A percentile compares a stretch with the other conserved stretches of the same genome.
Conservation (phyloP, 2,329 filamentous ascomycete species). For the Neopestalotiopsis sp. region DNA sequence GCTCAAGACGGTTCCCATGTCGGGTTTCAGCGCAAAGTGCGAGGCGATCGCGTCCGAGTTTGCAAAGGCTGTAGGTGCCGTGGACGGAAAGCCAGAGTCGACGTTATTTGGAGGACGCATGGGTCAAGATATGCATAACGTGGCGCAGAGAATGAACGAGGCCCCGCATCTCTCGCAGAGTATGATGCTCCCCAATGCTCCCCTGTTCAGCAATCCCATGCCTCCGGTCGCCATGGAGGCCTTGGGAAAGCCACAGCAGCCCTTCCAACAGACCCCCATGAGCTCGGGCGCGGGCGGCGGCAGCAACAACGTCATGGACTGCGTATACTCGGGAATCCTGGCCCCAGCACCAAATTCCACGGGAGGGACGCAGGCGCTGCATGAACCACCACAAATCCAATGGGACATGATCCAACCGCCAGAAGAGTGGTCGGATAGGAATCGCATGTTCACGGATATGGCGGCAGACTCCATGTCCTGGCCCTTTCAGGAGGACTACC, state of each 20-base stretch:
- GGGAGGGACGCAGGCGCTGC: neutral
- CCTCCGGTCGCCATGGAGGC: neutral
- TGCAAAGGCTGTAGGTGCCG: conserved; percentile 26
- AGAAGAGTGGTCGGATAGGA: conserved; percentile 18
- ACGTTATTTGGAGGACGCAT: conserved; percentile 18
- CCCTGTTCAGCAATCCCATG: neutral
- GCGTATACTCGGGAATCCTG: conserved; percentile 18
- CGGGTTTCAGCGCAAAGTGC: conserved; percentile 31
- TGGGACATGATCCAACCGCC: conserved; percentile 20
- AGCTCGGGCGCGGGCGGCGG: neutral
- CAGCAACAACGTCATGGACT: conserved; percentile 9
- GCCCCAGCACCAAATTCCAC: neutral
- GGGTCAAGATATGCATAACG: conserved; percentile 13
- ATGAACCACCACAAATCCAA: conserved; percentile 10
- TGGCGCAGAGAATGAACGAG: conserved; percentile 2
- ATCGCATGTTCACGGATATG: conserved; percentile 19
- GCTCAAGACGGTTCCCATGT: conserved; percentile 29
- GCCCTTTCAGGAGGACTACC: conserved; percentile 4
- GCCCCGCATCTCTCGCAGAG: neutral
- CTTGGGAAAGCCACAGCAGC: neutral
- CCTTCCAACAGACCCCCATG: neutral
- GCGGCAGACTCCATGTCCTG: neutral
- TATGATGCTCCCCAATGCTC: neutral
- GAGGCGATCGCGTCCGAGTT: conserved; percentile 28
- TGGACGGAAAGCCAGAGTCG: conserved; percentile 21